These are phyloP conservation scores for Eucalyptus tenuipes DNA, from an alignment of 345 rosid genomes.

Conservation along the genomic window DNA sequence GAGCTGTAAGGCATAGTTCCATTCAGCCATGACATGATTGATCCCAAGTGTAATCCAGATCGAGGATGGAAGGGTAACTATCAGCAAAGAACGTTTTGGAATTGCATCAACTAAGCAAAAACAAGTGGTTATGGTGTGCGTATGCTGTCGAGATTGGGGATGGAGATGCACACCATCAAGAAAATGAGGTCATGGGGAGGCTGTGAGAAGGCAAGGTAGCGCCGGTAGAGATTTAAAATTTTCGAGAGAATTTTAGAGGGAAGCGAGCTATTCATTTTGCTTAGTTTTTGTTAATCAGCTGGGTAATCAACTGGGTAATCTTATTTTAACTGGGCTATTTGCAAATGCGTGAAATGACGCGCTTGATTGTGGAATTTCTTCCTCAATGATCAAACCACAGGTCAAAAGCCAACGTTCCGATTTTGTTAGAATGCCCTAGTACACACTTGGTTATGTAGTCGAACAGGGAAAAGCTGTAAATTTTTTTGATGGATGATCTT, in stretches of 20 bases:
- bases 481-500: neutral
- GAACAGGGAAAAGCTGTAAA: neutral
- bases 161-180: neutral
- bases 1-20: conserved; percentile 29
- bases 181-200: neutral
- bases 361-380: neutral
- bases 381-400: neutral
- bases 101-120: neutral
- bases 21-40: neutral
- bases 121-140: neutral
- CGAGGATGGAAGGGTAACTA: neutral
- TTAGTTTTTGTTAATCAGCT: neutral
- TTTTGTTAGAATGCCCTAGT: neutral
- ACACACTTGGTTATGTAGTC: neutral
- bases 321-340: neutral
- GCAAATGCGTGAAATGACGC: neutral
- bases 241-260: neutral
- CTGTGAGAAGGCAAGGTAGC: neutral
- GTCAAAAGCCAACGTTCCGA: neutral
- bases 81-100: neutral
- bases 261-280: neutral
- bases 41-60: neutral
- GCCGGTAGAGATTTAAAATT: neutral
- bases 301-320: neutral
- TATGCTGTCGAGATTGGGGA: neutral